Base-by-base conservation (phyloP, 2,329 filamentous ascomycete species). In the Epichloe sibirici region DNA sequence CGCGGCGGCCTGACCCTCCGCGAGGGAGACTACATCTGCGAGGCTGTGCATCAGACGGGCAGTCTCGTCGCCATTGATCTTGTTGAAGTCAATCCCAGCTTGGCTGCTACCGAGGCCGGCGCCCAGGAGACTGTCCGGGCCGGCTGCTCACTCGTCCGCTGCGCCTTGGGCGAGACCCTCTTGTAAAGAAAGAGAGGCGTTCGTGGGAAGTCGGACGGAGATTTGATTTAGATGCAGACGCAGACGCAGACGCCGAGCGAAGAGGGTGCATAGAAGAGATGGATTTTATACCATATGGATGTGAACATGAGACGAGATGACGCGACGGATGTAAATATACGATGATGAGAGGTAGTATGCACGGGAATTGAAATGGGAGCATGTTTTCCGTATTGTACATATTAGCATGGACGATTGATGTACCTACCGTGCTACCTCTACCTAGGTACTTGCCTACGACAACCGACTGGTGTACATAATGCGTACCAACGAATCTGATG, bases 21-120 rank as follows among this genome's bases (percentile, higher is more conserved):
- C 52, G 93, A 98, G 73, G 93, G 93, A 42, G 93, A 97, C 69
- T 98, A 88, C 72, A 97, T 98, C 69, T 94, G 90, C 62, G 93
- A 91, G 72, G 83, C 79, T 59, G 84, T 91, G 23, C 86, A 91
- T 67, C 77, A 87, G 72, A 90, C 86, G 6, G 87, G 88, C 51
- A 86, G 80, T 66, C 71, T 91, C 52, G 75, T 91, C 11, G 86
- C 86, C 44, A 83, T 93, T 71, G 88, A 93, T 66, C 71, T 93
- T 58, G 88, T 91, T 56, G 86, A 90, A 72, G 85, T 90, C 57
- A 90, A 90, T 72, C 86, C 86, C 21, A 81, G 76, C 59, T 70
- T 90, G 53, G 84, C 85, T 45, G 70, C 77, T 2, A 77, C 75
- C 57, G 70, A 76, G 53, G 74, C 77, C 55, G 89, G 87, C 5